Evolutionary conservation across 306 rosid species (phyloP), one percentile per base, ranked within the genome.

Genomic region (Prunus padus): DNA sequence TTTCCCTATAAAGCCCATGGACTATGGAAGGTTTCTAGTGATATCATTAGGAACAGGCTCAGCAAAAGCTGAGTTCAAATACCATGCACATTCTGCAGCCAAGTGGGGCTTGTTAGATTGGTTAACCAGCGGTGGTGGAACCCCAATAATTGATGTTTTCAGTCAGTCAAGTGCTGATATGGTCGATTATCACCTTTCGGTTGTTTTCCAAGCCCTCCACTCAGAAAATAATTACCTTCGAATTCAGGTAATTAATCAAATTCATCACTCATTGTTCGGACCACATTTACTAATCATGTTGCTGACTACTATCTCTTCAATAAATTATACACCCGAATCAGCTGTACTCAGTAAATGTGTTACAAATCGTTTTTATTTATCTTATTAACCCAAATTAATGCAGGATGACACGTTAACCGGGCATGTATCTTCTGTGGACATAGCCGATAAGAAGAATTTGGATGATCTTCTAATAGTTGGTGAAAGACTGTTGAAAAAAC

Each of bases 31-130:
- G 59, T 82, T 87, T 59, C 59, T 89, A 5, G 84, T 87, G 62
- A 56, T 87, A 59, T 89, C 95, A 0, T 19, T 89, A 44, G 95
- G 92, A 30, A 82, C 87, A 25, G 95, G 95, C 31, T 63, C 83
- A 3, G 8, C 81, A 33, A 81, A 86, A 69, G 59, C 7, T 40
- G 74, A 26, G 19, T 46, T 55, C 77, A 75, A 73, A 44, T 78
- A 69, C 65, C 70, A 62, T 67, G 89, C 87, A 1, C 37, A 20
- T 19, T 28, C 40, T 12, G 86, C 86, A 26, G 85, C 79, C 1
- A 13, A 80, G 8, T 87, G 88, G 88, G 85, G 87, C 15, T 28
- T 73, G 56, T 5, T 80, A 11, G 55, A 59, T 20, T 87, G 93
- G 93, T 57, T 76, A 44, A 74, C 76, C 33, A 64, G 22, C 20